Base-by-base conservation (phyloP, 768 basidiomycete genomes). In the Cubamyces sp. region DNA sequence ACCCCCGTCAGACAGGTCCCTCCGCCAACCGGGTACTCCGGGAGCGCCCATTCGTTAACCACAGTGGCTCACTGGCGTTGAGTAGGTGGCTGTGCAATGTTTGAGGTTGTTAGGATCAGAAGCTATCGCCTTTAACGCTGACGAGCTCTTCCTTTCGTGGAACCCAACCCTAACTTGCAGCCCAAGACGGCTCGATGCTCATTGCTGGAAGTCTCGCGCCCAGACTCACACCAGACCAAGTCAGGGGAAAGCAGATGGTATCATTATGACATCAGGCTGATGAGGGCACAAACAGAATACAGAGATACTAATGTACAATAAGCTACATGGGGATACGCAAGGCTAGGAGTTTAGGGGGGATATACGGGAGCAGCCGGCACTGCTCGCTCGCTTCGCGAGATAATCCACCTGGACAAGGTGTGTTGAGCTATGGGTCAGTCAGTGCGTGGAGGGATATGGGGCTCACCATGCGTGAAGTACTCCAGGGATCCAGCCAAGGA, bases 401-500 rank as follows among this genome's bases (percentile, higher is more conserved):
- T 75, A 54, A 76, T 71, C 30, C 57, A 76, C 74, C 75, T 76
- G 28, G 16, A 4, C 14, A 3, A 5, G n/a, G 2, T 0, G 3
- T 18, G 14, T 26, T 49, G 47, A 49, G 26, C 12, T 14, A 5
- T 18, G 25, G 5, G 16, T 3, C 5, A 3, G 16, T 4, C 47
- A 5, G 28, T 26, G n/a, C n/a, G 28, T 28, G 25, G 23, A 12
- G 3, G 26, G 37, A 18, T 5, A 37, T 46, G 2, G n/a, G 2
- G 59, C 66, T 23, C 60, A 81, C 78, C 76, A 79, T 34, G 79
- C 78, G 41, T 81, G 79, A 19, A 80, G 54, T n/a, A 76, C 68
- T 45, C 78, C 79, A 3, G 79, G 80, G 21, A 81, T 76, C 78
- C 78, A 81, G 11, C 76, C 80, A 11, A 81, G 71, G 45, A 79